Evolutionary conservation across 148 eudicot genomes (phyloP).

Genomic region (Limonium bicolor): DNA sequence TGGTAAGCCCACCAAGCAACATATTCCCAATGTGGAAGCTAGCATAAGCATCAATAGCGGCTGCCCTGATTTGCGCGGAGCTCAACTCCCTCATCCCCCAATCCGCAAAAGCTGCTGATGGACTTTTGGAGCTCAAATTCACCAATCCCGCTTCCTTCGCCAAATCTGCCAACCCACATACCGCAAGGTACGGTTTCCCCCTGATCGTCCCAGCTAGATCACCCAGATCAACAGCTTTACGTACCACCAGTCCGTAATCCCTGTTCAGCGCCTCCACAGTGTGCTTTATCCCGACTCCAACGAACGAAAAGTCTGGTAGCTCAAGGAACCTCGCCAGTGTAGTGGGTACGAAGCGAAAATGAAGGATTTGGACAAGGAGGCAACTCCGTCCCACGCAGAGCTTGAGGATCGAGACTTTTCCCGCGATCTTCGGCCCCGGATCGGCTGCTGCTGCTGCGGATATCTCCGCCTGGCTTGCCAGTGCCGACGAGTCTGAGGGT

Average conservation of each 20-base stretch:
- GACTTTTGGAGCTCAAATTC: neutral
- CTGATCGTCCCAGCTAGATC: neutral
- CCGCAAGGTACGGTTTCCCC: neutral
- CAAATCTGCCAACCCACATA: neutral
- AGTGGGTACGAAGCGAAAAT: neutral
- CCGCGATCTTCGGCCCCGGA: neutral
- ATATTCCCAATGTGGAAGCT: neutral
- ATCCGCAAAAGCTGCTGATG: neutral
- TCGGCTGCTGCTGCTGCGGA: too few species aligned
- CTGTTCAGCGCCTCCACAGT: conserved; percentile 6
- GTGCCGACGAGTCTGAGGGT: neutral
- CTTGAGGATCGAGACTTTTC: conserved; percentile 7
- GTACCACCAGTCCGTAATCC: conserved; percentile 8
- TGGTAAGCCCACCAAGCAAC: neutral
- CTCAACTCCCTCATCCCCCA: neutral
- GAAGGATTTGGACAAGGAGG: conserved; percentile 3
- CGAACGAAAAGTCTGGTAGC: conserved; percentile 3
- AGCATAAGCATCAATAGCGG: neutral
- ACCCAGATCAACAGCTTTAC: conserved; percentile 10
- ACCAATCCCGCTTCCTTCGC: neutral
- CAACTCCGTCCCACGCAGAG: conserved; percentile 3
- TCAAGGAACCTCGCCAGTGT: conserved; percentile 4
- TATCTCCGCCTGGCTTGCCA: too few species aligned
- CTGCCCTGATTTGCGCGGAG: neutral
- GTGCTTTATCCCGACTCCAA: conserved; percentile 7